Percentiles rank a stretch among this genome's conserved stretches.
These are phyloP conservation scores for Mariannaea sp. DNA, from an alignment of 2,329 filamentous ascomycete species.

Conservation along the genomic window DNA sequence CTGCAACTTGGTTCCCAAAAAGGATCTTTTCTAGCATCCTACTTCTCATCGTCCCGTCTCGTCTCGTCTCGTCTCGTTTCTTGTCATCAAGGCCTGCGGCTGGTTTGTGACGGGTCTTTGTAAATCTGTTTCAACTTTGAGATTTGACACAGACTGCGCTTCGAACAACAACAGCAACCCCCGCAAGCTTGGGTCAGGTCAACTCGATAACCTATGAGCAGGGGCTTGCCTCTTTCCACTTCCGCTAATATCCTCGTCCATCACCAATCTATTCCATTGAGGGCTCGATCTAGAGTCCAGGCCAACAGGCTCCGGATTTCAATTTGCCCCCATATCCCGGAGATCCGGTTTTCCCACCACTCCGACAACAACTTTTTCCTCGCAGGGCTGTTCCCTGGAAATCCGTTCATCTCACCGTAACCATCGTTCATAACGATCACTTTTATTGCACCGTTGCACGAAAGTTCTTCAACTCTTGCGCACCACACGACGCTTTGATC, in stretches of 20 bases:
- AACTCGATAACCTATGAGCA: background rate
- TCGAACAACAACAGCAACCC: too few relatives aligned
- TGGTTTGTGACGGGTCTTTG: background rate
- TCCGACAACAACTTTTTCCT: slow-evolving; percentile 9
- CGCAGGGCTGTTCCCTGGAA: slow-evolving; percentile 7
- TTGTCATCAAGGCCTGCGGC: too few relatives aligned
- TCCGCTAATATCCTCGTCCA: too few relatives aligned
- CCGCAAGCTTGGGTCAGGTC: too few relatives aligned
- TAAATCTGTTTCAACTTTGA: slow-evolving; percentile 10
- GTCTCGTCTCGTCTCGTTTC: too few relatives aligned
- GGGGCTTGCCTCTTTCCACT: background rate
- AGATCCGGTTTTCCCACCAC: slow-evolving; percentile 13
- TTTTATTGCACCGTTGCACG: background rate
- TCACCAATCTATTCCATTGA: slow-evolving; percentile 10
- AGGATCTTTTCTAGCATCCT: too few relatives aligned
- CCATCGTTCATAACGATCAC: background rate
- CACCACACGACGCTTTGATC: background rate
- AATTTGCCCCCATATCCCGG: slow-evolving; percentile 7
- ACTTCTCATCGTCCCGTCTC: too few relatives aligned
- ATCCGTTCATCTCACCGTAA: background rate
- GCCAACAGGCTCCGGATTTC: background rate
- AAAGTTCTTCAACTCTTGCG: background rate
- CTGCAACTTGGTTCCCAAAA: too few relatives aligned
- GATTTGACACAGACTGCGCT: slow-evolving; percentile 2
- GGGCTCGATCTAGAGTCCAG: background rate